Evolutionary conservation across 805 yeast species (phyloP).

Genomic region (Ogataea naganishii): DNA sequence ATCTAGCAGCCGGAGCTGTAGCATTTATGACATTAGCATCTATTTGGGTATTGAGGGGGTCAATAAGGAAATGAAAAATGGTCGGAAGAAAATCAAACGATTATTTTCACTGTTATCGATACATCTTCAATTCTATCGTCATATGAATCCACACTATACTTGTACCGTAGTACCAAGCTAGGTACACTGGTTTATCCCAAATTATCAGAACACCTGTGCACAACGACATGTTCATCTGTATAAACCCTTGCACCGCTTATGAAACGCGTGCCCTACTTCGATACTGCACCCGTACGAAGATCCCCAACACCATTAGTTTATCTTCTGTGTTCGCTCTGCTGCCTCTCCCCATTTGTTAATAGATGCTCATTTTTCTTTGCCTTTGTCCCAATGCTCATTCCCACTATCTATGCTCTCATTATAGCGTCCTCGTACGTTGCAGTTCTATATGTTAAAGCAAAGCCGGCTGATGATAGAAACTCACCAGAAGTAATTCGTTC

Average conservation of each 20-base stretch:
- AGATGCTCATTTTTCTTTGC: too few relatives aligned
- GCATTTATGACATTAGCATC: conserved; percentile 57
- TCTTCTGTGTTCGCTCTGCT: too few relatives aligned
- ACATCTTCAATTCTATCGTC: background rate
- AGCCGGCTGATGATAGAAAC: conserved; percentile 26
- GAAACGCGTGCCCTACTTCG: too few relatives aligned
- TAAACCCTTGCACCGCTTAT: too few relatives aligned
- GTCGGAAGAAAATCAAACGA: background rate
- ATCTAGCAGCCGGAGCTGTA: conserved; percentile 62
- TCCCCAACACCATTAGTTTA: too few relatives aligned
- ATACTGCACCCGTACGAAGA: too few relatives aligned
- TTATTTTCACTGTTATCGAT: background rate
- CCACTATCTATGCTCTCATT: conserved; percentile 18
- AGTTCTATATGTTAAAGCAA: conserved; percentile 25
- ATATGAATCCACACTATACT: background rate
- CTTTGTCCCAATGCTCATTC: too few relatives aligned
- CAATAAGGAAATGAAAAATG: conserved; percentile 17
- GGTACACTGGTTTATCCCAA: too few relatives aligned
- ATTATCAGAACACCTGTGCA: too few relatives aligned
- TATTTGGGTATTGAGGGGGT: conserved; percentile 56
- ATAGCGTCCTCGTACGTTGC: conserved; percentile 40
- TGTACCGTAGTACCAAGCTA: too few relatives aligned
- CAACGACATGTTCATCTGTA: too few relatives aligned
- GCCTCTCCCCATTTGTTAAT: too few relatives aligned
- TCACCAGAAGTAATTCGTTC: conserved; percentile 32